Percentiles rank a stretch among this genome's conserved stretches.
Evolutionary conservation across 345 rosid genomes (phyloP).

Genomic region (Passiflora organensis): DNA sequence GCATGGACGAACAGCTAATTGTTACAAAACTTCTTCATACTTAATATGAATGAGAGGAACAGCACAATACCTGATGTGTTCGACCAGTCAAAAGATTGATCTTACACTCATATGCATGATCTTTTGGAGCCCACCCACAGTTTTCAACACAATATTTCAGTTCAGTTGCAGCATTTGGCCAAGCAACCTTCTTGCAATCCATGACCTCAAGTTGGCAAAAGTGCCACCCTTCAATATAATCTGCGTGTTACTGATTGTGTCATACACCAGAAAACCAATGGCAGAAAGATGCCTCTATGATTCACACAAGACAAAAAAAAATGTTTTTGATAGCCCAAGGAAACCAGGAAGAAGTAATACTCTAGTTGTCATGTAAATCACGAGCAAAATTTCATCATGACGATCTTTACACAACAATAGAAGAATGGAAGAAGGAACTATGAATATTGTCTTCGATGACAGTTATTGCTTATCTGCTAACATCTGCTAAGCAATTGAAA

Average conservation of each 20-base stretch:
- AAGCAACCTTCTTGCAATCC: conserved; percentile 72
- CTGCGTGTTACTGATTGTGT: conserved; percentile 33
- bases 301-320: no score
- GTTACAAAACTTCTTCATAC: no score
- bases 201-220: conserved; percentile 81
- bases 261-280: background rate
- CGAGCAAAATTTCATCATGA: background rate
- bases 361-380: background rate
- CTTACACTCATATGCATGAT: conserved; percentile 74
- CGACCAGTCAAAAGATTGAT: conserved; percentile 88
- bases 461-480: background rate
- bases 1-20: no score
- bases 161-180: conserved; percentile 60
- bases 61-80: conserved; percentile 72
- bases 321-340: no score
- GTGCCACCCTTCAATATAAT: conserved; percentile 60
- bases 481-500: background rate
- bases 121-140: conserved; percentile 58
- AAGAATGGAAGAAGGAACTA: background rate
- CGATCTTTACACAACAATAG: no score
- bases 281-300: background rate
- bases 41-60: no score
- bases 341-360: background rate
- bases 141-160: conserved; percentile 49
- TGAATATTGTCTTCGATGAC: background rate